Evolutionary conservation across 805 yeast genomes (phyloP), one percentile per base, ranked within the genome.

Genomic region (Clavispora phyllophila): DNA sequence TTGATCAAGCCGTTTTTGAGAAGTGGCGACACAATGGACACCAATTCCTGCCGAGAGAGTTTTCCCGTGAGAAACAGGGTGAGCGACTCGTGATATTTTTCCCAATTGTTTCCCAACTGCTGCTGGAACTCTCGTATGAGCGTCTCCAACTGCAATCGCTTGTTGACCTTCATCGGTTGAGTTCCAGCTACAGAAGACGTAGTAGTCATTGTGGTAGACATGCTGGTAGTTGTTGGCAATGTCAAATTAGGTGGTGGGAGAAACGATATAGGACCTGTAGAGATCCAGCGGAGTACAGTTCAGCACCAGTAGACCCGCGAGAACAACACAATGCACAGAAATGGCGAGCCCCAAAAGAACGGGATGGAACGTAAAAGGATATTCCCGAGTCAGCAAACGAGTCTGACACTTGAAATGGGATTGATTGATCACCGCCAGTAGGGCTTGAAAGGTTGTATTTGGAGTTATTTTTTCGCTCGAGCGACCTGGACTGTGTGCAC

Each of bases 101-200:
- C 91, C 99, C 99, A 91, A 41, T 79, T 77, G 36, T 74, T 69
- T 2, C 96, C 97, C 45, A 91, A 62, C 46, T 75, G 72, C 41
- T 73, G 73, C 49, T 87, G 90, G 48, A 93, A 79, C 42, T 84
- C 87, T 28, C 76, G 72, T 56, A 90, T 87, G 44, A 89, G 69
- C 14, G 50, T 47, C 47, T 67, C 73, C 24, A 70, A 53, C 40
- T 69, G 70, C 28, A 55, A 50, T 27, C 72, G 47, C 41, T 65
- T 62, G 37, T 45, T 53, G 18, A 47, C 41, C 29, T 48, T 47
- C 13, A 28, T 36, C 9, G 45, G 44, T 32, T 36, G 40, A 6
- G 42, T 28, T 9, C 40, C 25, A 4, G 40, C 19, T n/a, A 18
- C 40, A 3, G 36, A 35, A 5, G 43, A 19, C 13, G 39, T 39